Percentiles rank a stretch among this genome's conserved stretches.
Evolutionary conservation across 192 early-diverging fungal genomes (phyloP).

Genomic region (Phlyctochytrium bullatum): DNA sequence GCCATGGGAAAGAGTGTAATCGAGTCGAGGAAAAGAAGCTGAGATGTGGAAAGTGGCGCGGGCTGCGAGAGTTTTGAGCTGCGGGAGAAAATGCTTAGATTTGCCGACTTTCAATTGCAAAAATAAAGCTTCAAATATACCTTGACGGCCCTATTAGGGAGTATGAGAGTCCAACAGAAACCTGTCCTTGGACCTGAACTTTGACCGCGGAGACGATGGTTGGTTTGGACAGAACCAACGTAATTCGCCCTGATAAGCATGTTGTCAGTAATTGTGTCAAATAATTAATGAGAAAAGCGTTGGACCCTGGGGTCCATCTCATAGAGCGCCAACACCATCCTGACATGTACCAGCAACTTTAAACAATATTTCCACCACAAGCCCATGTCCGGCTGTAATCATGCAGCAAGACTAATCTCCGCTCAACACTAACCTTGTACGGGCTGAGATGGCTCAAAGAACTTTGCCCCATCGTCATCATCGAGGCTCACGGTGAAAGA

Average conservation of each 20-base stretch:
- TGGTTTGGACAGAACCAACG: neutral
- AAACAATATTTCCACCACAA: neutral
- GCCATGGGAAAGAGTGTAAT: conserved; percentile 14
- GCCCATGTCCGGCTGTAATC: neutral
- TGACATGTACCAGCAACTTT: neutral
- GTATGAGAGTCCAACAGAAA: conserved; percentile 13
- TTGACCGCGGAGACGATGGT: neutral
- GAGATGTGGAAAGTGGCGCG: conserved; percentile 1
- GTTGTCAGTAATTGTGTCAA: neutral
- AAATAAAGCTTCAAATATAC: no score
- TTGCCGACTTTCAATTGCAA: no score
- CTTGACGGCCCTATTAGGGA: neutral
- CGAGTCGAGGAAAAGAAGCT: conserved; percentile 22
- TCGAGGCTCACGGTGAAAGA: conserved; percentile 19
- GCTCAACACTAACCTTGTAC: conserved; percentile 7
- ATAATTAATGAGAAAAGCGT: neutral
- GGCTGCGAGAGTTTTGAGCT: neutral
- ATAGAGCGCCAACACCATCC: neutral
- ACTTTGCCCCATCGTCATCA: conserved; percentile 8
- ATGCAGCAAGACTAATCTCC: neutral
- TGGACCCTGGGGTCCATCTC: neutral
- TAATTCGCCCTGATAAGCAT: conserved; percentile 8
- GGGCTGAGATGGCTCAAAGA: conserved; percentile 26
- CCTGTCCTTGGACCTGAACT: conserved; percentile 22
- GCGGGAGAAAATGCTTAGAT: no score